Evolutionary conservation across 306 rosid genomes (phyloP), one percentile per base, ranked within the genome.

Genomic region (Castanopsis chinensis): DNA sequence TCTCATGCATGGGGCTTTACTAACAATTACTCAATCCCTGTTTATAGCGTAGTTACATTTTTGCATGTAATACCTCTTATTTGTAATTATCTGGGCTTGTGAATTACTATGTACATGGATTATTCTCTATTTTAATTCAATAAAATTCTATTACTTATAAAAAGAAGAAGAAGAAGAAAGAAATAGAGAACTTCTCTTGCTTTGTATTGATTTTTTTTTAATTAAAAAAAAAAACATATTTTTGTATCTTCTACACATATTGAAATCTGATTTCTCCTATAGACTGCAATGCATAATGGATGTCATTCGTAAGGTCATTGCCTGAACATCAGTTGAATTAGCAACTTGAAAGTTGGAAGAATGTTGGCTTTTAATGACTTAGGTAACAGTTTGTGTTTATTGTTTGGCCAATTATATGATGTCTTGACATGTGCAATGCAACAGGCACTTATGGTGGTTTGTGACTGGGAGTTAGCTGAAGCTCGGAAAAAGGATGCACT

Each of bases 401-500:
- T 64, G 80, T 75, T 75, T 58, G 49, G 54, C 69, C 54, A 73
- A 78, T 20, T 76, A 58, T 51, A 69, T 11, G 5, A 58, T 64
- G 6, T 73, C 85, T 69, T 88, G 79, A 82, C 37, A 53, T 63
- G 65, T 67, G 73, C 64, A 45, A 55, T 72, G 69, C 58, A 43
- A 43, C 84, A 95, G 99, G 99, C 98, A 76, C 97, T 95, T 78
- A 88, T 95, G 60, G 86, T 93, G 79, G 98, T 95, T 58, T 88
- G 96, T 75, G 98, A 93, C 82, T 93, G 96, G 99, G 99, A 95
- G 77, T 89, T 95, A 78, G 92, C 93, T 80, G 99, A 91, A 89
- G 97, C 96, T 83, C 91, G 85, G 32, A 95, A 90, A 77, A 95
- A 90, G 82, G 99, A 95, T 83, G 97, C 93, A 28, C 76, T 93